Evolutionary conservation across 176 grass and related monocot genomes (phyloP).

Genomic region (Aegilops umbellulata): DNA sequence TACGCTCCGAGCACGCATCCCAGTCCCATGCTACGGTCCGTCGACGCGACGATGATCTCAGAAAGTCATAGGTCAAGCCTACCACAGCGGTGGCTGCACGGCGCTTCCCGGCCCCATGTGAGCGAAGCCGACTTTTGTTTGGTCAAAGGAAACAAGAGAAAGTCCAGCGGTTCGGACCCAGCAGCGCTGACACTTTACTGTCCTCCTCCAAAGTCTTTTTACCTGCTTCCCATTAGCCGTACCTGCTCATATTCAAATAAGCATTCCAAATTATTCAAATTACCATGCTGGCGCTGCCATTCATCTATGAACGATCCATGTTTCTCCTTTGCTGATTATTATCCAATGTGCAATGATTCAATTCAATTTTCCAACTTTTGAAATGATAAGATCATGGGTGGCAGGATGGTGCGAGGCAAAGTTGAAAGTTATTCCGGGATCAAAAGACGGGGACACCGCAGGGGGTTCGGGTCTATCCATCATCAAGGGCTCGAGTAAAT

Average conservation of each 20-base stretch:
- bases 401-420: no score
- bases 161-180: neutral
- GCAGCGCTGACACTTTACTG: neutral
- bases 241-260: neutral
- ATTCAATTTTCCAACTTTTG: neutral
- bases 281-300: neutral
- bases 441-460: neutral
- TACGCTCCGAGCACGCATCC: neutral
- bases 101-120: neutral
- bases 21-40: neutral
- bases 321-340: neutral
- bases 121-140: neutral
- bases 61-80: slow-evolving; percentile 10
- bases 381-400: no score
- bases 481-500: slow-evolving; percentile 19
- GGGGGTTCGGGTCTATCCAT: neutral
- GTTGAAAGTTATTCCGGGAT: neutral
- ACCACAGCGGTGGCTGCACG: neutral
- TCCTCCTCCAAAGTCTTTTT: neutral
- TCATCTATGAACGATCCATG: neutral
- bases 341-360: neutral
- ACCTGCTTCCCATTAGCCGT: neutral
- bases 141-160: slow-evolving; percentile 9
- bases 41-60: neutral
- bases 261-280: neutral